Conservation (phyloP, 2,329 filamentous ascomycete genomes). For the Penicillium sp. region DNA sequence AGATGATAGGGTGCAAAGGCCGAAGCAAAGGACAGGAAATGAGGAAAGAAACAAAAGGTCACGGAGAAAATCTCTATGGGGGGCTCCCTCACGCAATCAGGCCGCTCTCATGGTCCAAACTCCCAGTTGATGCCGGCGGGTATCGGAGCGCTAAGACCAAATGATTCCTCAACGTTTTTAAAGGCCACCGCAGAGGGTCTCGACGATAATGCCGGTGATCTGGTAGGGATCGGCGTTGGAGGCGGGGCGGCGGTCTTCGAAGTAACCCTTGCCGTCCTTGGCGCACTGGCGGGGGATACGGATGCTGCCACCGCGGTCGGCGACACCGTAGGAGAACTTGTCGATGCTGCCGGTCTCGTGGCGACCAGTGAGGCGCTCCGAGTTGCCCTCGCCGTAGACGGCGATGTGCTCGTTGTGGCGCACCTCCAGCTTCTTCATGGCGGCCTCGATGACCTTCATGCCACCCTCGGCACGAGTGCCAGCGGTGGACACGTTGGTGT, state of each 20-base stretch:
- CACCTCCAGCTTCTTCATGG: slow-evolving; percentile 77
- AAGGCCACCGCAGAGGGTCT: slow-evolving; percentile 56
- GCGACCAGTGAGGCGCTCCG: slow-evolving; percentile 83
- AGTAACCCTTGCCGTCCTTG: slow-evolving; percentile 90
- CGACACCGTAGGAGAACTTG: slow-evolving; percentile 88
- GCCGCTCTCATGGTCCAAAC: slow-evolving; percentile 36
- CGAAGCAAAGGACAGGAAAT: slow-evolving; percentile 16
- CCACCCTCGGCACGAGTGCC: slow-evolving; percentile 87
- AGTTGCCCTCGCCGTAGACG: slow-evolving; percentile 95
- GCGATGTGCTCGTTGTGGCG: slow-evolving; percentile 82
- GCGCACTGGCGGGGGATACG: slow-evolving; percentile 84
- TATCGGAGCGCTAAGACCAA: slow-evolving; percentile 42
- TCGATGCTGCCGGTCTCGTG: slow-evolving; percentile 96
- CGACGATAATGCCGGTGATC: slow-evolving; percentile 75
- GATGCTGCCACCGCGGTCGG: slow-evolving; percentile 92
- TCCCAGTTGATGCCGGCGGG: slow-evolving; percentile 40
- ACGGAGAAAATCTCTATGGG: slow-evolving; percentile 25
- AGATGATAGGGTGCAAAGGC: slow-evolving; percentile 18
- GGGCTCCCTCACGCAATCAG: slow-evolving; percentile 33
- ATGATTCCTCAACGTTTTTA: slow-evolving; percentile 35
- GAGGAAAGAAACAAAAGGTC: slow-evolving; percentile 14
- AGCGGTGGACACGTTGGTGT: slow-evolving; percentile 89
- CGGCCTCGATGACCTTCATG: slow-evolving; percentile 89
- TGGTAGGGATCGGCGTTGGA: slow-evolving; percentile 87
- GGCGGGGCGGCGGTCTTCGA: slow-evolving; percentile 78